Percentiles rank a stretch among this genome's conserved stretches.
These are phyloP conservation scores for Capronia americana DNA, from an alignment of 2,329 filamentous ascomycete genomes.

Conservation along the genomic window DNA sequence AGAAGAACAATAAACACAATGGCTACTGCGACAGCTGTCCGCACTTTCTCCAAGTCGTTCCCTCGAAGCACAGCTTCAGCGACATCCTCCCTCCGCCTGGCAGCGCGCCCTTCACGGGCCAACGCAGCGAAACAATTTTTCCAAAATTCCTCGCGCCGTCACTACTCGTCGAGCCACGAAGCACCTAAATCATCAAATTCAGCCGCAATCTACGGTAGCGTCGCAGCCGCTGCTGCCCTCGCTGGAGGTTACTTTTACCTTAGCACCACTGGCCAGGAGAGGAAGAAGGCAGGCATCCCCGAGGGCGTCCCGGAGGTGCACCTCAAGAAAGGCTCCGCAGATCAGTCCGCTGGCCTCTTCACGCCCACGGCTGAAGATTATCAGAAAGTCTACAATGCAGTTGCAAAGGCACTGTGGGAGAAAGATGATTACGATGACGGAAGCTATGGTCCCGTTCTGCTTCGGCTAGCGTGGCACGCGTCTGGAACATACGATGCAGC, in stretches of 20 bases:
- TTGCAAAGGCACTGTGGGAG: constrained; percentile 80
- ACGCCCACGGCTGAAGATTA: constrained; percentile 84
- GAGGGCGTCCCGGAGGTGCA: constrained; percentile 42
- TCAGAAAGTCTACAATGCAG: constrained; percentile 90
- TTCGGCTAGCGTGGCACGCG: constrained; percentile 92
- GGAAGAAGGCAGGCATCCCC: background rate
- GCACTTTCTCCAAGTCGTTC: constrained; percentile 51
- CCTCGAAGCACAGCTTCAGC: constrained; percentile 48
- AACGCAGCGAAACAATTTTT: constrained; percentile 67
- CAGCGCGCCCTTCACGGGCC: constrained; percentile 64
- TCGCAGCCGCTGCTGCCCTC: constrained; percentile 65
- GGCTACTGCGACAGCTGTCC: constrained; percentile 52
- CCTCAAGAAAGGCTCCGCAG: constrained; percentile 48
- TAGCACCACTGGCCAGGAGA: constrained; percentile 40
- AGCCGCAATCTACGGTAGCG: constrained; percentile 63
- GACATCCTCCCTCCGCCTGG: constrained; percentile 48
- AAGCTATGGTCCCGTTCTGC: constrained; percentile 88
- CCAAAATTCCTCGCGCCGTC: constrained; percentile 75
- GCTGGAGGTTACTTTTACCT: constrained; percentile 71
- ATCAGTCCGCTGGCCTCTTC: constrained; percentile 63
- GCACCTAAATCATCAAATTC: constrained; percentile 57
- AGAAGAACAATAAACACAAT: constrained; percentile 18
- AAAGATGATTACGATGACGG: constrained; percentile 96
- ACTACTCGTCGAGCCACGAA: constrained; percentile 74
- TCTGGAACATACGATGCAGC: constrained; percentile 90